Evolutionary conservation across 1,139 yeast species (phyloP).

Genomic region (Candida glucosophila): DNA sequence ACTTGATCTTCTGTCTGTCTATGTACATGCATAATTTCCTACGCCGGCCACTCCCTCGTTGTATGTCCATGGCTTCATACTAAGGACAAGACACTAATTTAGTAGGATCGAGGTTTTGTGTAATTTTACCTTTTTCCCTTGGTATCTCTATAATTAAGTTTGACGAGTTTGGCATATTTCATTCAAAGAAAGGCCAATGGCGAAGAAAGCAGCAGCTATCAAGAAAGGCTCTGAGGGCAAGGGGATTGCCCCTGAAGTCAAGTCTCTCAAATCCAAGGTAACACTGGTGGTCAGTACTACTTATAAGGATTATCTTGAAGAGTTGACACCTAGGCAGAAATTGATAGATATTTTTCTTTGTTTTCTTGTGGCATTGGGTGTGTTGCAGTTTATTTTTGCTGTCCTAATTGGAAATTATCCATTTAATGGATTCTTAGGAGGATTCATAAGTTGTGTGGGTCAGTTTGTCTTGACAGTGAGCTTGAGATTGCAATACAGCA

Average conservation of each 20-base stretch:
- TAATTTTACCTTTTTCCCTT: too few species aligned
- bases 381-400: slow-evolving; percentile 71
- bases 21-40: too few species aligned
- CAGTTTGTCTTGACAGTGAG: slow-evolving; percentile 85
- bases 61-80: too few species aligned
- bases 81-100: too few species aligned
- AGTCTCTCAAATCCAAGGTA: too few species aligned
- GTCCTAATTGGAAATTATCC: slow-evolving; percentile 83
- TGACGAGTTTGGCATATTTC: not conserved
- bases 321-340: slow-evolving; percentile 42
- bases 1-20: not conserved
- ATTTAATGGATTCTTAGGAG: slow-evolving; percentile 92
- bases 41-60: too few species aligned
- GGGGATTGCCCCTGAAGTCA: too few species aligned
- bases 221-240: not conserved
- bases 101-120: too few species aligned
- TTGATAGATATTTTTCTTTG: slow-evolving; percentile 71
- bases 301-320: slow-evolving; percentile 32
- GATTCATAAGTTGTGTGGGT: slow-evolving; percentile 87
- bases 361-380: slow-evolving; percentile 68
- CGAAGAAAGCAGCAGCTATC: not conserved
- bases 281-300: slow-evolving; percentile 46
- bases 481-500: slow-evolving; percentile 59
- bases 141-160: too few species aligned
- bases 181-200: not conserved